Base-by-base conservation (phyloP, 2,329 filamentous ascomycete species). In the Rhexocercosporidium sp. region DNA sequence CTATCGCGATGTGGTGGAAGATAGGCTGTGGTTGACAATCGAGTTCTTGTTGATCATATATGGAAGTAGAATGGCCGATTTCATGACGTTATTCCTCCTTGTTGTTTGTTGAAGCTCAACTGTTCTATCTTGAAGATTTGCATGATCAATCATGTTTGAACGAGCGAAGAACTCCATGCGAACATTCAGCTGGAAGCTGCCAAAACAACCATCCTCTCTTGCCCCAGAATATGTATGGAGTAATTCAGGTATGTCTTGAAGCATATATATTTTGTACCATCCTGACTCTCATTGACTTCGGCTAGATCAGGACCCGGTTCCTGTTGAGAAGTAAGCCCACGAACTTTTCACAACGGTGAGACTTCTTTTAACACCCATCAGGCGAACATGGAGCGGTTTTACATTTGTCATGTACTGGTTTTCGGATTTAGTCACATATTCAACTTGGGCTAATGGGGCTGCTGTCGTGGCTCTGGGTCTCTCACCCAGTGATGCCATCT, bases 351-450 rank as follows among this genome's bases (percentile, higher is more conserved):
- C 20, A 12, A 6, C 9, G n/a, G 6, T 20, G 31, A 29, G 12
- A 29, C 16, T 11, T 37, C 11, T 20, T 9, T 29, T 60, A 9
- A 46, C 39, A 47, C n/a, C n/a, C 57, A 31, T 31, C 25, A 62
- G 67, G 31, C 69, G 69, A 53, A 72, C 69, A 51, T 73, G 70
- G 71, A 68, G 62, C 11, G 66, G 66, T 29, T 67, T 65, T 8
- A 70, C 68, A 11, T 67, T 71, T 39, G 66, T 65, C 1, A 57
- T 66, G 12, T 73, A 71, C 59, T 73, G 71, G 71, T 68, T 71
- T 41, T 68, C 67, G 3, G 71, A 73, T 57, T 51, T 68, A 12
- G 68, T 73, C 31, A 70, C 66, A 41, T 66, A 67, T 20, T 54
- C 64, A 20, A 69, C 70, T n/a, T 66, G 69, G 57, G 66, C 69